Evolutionary conservation across 495 filamentous ascomycete genomes (phyloP).

Genomic region (Penicillium mononematosum): DNA sequence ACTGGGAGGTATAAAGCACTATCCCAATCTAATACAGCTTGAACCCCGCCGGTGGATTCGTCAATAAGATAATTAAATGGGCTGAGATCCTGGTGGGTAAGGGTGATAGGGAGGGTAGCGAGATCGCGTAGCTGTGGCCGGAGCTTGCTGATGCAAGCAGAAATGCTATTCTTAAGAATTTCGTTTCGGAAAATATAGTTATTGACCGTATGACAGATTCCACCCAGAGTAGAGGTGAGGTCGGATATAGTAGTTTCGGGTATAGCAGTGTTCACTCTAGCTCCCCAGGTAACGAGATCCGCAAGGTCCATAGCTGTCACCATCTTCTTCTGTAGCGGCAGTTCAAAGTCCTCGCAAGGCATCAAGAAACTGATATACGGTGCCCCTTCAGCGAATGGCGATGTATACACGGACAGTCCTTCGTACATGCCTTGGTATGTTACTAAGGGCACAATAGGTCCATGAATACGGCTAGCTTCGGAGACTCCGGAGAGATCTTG

Average conservation of each 20-base stretch:
- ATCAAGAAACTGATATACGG: slow-evolving; percentile 20
- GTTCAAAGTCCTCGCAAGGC: slow-evolving; percentile 14
- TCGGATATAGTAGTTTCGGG: slow-evolving; percentile 11
- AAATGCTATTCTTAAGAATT: slow-evolving; percentile 12
- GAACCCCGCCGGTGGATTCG: slow-evolving; percentile 10
- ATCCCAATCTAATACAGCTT: slow-evolving; percentile 14
- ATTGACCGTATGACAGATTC: slow-evolving; percentile 9
- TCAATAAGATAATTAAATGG: slow-evolving; percentile 19
- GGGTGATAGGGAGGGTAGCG: slow-evolving; percentile 10
- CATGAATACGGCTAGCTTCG: slow-evolving; percentile 6
- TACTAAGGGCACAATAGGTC: slow-evolving; percentile 18
- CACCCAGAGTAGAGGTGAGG: slow-evolving; percentile 13
- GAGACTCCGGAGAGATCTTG: slow-evolving; percentile 18
- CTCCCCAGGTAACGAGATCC: slow-evolving; percentile 17
- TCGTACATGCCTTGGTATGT: slow-evolving; percentile 17
- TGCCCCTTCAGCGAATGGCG: slow-evolving; percentile 17
- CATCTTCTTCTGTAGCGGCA: slow-evolving; percentile 17
- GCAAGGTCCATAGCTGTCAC: slow-evolving; percentile 12
- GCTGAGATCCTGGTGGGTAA: slow-evolving; percentile 14
- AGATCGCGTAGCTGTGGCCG: slow-evolving; percentile 11
- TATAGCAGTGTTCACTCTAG: slow-evolving; percentile 15
- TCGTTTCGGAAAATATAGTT: slow-evolving; percentile 12
- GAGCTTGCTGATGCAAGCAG: slow-evolving; percentile 15
- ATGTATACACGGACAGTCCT: slow-evolving; percentile 17
- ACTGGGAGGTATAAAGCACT: slow-evolving; percentile 12